Base-by-base conservation (phyloP, 2,329 filamentous ascomycete genomes). In the Monosporascus sp. region DNA sequence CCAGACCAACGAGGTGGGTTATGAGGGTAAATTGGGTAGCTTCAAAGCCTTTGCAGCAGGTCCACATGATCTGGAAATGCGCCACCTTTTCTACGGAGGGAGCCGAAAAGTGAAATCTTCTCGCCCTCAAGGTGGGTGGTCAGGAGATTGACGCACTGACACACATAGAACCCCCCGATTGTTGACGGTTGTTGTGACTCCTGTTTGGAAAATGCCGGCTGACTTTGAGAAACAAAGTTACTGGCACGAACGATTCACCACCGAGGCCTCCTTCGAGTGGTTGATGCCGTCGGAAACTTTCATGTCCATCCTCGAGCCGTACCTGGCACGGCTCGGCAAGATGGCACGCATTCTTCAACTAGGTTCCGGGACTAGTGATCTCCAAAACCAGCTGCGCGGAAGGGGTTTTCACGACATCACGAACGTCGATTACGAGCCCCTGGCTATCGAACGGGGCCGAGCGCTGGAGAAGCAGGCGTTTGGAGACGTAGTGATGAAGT, bases 141-240 rank as follows among this genome's bases (percentile, higher is more conserved):
- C 31, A 35, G 31, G 31, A 35, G 9, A 35, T 35, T 35, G 31
- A 35, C 31, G 14, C 9, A 35, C 11, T 35, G 11, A 35, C 11
- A 35, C 9, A 35, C 31, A 35, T 5, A 5, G 14, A 35, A 35
- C 1, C 11, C 31, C 11, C 31, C 31, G 31, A 35, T 14, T 14
- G 31, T 14, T 14, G 31, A 14, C 31, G 5, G 31, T 35, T 14
- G 9, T 14, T 35, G 3, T 14, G 31, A 14, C 43, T 46, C 14
- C 7, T 8, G 22, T 26, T 44, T 24, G 11, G 22, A 48, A 11
- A 47, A 65, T 64, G 63, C 52, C 56, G 27, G 45, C 67, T 51
- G 72, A 78, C 51, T 79, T 76, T 53, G 76, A 79, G 37, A 74
- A 78, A 41, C 73, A 76, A 58, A 72, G 70, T 55, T 80, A 79